Evolutionary conservation across 805 yeast genomes (phyloP).

Genomic region (Lipomyces yamadae): DNA sequence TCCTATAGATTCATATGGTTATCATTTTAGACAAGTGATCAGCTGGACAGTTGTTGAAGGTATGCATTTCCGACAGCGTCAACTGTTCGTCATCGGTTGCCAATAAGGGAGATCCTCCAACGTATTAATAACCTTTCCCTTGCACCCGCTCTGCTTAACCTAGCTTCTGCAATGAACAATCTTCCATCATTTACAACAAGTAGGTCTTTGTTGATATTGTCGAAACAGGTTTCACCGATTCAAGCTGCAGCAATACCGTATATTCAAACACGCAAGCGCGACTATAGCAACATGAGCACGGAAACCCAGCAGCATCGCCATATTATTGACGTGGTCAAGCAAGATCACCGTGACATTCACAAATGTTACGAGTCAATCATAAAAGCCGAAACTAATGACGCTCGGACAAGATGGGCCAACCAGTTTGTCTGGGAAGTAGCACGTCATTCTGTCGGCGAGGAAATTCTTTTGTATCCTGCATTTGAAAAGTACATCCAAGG

Average conservation of each 20-base stretch:
- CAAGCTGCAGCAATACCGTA: neutral
- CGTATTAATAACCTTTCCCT: too few relatives aligned
- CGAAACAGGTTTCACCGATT: neutral
- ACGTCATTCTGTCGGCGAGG: conserved; percentile 17
- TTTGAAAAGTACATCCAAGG: conserved; percentile 16
- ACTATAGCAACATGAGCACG: neutral
- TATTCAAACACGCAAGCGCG: neutral
- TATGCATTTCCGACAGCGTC: too few relatives aligned
- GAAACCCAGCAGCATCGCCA: neutral
- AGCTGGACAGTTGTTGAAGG: too few relatives aligned
- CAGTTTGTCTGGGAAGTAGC: conserved; percentile 18
- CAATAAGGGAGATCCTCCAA: too few relatives aligned
- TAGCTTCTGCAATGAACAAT: too few relatives aligned
- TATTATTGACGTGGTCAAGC: conserved; percentile 2
- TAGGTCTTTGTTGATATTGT: too few relatives aligned
- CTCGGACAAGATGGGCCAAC: conserved; percentile 16
- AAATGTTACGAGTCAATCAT: conserved; percentile 3
- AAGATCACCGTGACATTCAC: conserved; percentile 4
- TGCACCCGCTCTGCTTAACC: too few relatives aligned
- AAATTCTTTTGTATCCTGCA: conserved; percentile 16
- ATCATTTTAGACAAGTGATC: too few relatives aligned
- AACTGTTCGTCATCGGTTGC: too few relatives aligned
- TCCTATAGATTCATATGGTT: too few relatives aligned
- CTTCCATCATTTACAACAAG: too few relatives aligned
- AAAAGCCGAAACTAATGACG: conserved; percentile 3